Base-by-base conservation (phyloP, 441 rosid species). In the Metrosideros polymorpha region DNA sequence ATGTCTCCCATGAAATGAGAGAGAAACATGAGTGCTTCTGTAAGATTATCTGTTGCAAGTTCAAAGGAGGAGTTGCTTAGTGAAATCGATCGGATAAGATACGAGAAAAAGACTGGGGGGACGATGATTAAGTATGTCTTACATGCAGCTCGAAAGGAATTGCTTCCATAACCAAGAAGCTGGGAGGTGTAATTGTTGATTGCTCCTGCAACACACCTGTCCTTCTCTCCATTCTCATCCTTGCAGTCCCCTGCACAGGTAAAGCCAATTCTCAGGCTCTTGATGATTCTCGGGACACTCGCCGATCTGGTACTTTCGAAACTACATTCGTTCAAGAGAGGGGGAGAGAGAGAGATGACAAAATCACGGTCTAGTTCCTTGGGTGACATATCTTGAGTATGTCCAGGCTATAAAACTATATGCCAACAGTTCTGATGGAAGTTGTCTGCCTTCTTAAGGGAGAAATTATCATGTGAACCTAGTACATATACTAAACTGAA, bases 1-100 rank as follows among this genome's bases (percentile, higher is more conserved):
- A 96, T 93, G 87, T 97, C 99, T 56, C 98, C 99, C 91, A 95
- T 86, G 86, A 95, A 94, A 92, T 97, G 99, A 61, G 98, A 93
- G 35, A 96, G 92, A 86, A 96, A 97, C 85, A 96, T 95, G 61
- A 97, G 93, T 32, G 98, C 96, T 89, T 96, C 97, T 12, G 98
- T 97, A 87, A 95, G 96, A 90, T 97, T 96, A 90, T 95, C 99
- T 96, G 92, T 30, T 52, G 54, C 83, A 63, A 27, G 63, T 50
- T 9, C 55, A 45, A 83, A 82, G 53, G 19, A 54, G 47, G 75
- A 75, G 50, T 66, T 15, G 42, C 9, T 86, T 63, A 49, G 63
- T 27, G 45, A 83, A 43, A 55, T 83, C 6, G 61, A 52, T 30
- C 45, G 27, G n/a, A 13, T 8, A 7, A 24, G 61, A 6, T 42